A percentile compares a stretch with the other conserved stretches of the same genome.
Conservation (phyloP, 176 grass and related monocot genomes). For the Ampelocalamus luodianensis region DNA sequence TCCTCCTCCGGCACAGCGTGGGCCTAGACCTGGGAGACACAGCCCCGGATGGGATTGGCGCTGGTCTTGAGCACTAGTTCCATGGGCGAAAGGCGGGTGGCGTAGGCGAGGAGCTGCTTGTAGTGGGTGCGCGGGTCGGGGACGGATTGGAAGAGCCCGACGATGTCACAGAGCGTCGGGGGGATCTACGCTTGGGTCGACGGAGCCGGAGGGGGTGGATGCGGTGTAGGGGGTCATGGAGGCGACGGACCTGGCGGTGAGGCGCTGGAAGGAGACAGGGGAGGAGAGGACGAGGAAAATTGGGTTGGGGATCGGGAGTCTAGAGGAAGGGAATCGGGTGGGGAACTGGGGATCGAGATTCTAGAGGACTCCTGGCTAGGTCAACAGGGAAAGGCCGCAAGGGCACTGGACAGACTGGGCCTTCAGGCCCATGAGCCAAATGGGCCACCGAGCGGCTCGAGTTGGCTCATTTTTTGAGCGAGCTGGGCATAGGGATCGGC, state of each 20-base stretch:
- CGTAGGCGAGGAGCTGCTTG: constrained; percentile 95
- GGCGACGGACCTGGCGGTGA: constrained; percentile 50
- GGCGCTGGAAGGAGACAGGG: constrained; percentile 74
- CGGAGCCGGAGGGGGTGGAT: not conserved
- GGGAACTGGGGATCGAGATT: too few species aligned
- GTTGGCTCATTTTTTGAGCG: too few species aligned
- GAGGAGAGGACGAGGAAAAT: constrained; percentile 54
- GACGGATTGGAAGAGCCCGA: constrained; percentile 78
- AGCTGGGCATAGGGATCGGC: too few species aligned
- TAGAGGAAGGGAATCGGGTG: too few species aligned
- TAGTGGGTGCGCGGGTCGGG: constrained; percentile 74
- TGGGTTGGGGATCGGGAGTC: too few species aligned
- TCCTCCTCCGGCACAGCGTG: constrained; percentile 60
- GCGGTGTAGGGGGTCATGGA: constrained; percentile 37
- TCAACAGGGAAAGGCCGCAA: too few species aligned
- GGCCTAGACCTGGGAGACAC: constrained; percentile 88
- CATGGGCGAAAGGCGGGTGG: constrained; percentile 68
- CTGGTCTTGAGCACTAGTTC: constrained; percentile 71
- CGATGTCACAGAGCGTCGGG: constrained; percentile 67
- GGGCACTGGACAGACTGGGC: too few species aligned
- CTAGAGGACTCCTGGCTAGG: too few species aligned
- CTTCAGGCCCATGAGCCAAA: too few species aligned
- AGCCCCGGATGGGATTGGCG: constrained; percentile 69
- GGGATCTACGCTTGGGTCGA: constrained; percentile 61
- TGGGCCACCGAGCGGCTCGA: too few species aligned